phyloP scores from a whole-genome alignment of 306 rosid genomes.

The Vigna reflexopilosa region DNA sequence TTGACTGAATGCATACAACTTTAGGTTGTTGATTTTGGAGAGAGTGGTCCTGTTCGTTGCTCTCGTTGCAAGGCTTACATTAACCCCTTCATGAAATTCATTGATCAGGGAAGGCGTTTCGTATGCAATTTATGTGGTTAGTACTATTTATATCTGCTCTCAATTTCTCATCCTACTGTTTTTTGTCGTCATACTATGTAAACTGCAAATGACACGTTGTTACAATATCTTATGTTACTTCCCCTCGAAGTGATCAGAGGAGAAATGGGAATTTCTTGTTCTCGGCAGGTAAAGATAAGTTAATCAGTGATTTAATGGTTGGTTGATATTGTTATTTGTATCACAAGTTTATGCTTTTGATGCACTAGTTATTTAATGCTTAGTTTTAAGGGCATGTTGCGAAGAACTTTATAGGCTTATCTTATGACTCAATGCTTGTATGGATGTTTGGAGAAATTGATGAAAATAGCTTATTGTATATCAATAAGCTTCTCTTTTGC shows the following conservation, averaged over 20 bases:
- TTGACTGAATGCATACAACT: conserved; percentile 32
- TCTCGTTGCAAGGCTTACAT: conserved; percentile 97
- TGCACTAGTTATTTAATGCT: conserved; percentile 14
- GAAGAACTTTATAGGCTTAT: background rate
- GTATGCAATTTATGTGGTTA: conserved; percentile 97
- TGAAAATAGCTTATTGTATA: background rate
- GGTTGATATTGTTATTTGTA: conserved; percentile 12
- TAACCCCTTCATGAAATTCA: conserved; percentile 96
- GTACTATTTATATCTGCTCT: conserved; percentile 44
- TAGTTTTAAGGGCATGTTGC: background rate
- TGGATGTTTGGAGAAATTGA: background rate
- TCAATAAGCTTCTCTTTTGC: background rate
- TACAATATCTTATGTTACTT: conserved; percentile 12
- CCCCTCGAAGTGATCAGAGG: conserved; percentile 12
- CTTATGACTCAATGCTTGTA: background rate
- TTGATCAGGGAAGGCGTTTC: conserved; percentile 95
- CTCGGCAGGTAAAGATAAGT: conserved; percentile 14
- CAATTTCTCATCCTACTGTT: conserved; percentile 40
- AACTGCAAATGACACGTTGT: conserved; percentile 23
- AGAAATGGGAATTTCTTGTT: background rate
- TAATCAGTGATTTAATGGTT: conserved; percentile 23
- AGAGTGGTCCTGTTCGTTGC: conserved; percentile 97
- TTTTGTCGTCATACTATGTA: conserved; percentile 38
- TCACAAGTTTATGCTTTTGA: conserved; percentile 9
- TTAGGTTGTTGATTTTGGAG: conserved; percentile 99